A percentile compares a stretch with the other conserved stretches of the same genome.
These are phyloP conservation scores for Theobroma cacao DNA, from an alignment of 345 rosid genomes.

Conservation along the genomic window DNA sequence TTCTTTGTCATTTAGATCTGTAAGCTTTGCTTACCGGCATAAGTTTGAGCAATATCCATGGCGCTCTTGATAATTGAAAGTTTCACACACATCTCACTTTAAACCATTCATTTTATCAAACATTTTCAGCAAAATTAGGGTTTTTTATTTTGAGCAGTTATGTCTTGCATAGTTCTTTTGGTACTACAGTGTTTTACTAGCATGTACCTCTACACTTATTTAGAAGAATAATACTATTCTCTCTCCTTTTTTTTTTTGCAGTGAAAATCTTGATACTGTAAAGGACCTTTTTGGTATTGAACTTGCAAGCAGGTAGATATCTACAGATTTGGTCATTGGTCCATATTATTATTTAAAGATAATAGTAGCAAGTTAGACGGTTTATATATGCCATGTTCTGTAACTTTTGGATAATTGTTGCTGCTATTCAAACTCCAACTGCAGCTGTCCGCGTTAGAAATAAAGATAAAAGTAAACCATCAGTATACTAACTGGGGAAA, in stretches of 20 bases:
- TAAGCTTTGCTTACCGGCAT: neutral
- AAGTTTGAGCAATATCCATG: neutral
- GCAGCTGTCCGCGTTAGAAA: neutral
- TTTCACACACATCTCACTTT: neutral
- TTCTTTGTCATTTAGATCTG: neutral
- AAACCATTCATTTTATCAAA: neutral
- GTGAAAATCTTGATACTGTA: constrained; percentile 64
- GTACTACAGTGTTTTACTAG: neutral
- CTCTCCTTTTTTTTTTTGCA: constrained; percentile 28
- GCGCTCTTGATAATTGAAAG: neutral
- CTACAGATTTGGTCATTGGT: neutral
- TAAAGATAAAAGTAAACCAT: neutral
- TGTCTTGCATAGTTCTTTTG: neutral
- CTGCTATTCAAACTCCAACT: neutral
- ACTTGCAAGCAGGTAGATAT: constrained; percentile 75
- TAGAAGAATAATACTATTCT: neutral
- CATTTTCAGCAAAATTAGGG: neutral
- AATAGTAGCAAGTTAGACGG: neutral
- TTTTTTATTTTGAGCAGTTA: neutral
- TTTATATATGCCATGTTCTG: neutral
- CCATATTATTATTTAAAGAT: neutral
- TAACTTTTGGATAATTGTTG: neutral
- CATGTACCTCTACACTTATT: neutral
- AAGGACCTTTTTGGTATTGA: constrained; percentile 84
- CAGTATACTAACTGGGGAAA: neutral